Percentiles rank a stretch among this genome's conserved stretches.
Conservation (phyloP, 2,329 filamentous ascomycete species). For the Sporothrix schenckii region DNA sequence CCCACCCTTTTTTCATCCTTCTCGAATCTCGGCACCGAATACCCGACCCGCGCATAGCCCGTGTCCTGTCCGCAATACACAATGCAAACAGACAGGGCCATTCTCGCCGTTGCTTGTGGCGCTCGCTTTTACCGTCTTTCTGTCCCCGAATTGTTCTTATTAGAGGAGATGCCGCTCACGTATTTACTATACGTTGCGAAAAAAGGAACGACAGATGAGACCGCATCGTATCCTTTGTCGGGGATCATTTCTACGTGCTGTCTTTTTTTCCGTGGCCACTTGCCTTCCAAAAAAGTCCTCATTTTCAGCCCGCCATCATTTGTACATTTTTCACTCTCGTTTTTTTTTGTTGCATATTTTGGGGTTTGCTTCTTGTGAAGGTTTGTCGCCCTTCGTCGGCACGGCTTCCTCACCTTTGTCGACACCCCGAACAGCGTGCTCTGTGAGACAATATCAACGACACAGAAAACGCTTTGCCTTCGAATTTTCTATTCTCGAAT, state of each 20-base stretch:
- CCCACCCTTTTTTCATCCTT: not conserved
- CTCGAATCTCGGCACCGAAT: constrained; percentile 24
- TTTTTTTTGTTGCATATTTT: constrained; percentile 8
- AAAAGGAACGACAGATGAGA: not conserved
- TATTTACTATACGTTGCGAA: not conserved
- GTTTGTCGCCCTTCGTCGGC: not conserved
- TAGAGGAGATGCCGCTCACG: constrained; percentile 16
- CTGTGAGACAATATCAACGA: not conserved
- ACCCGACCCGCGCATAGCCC: constrained; percentile 17
- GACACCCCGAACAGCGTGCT: not conserved
- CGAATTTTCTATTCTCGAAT: not conserved
- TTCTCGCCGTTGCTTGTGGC: not conserved
- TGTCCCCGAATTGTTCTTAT: not conserved
- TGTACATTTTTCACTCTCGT: not conserved
- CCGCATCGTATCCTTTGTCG: not conserved
- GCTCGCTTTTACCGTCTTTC: not conserved
- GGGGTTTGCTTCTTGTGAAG: not conserved
- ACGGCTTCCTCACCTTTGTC: not conserved
- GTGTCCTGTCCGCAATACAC: not conserved
- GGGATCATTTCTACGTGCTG: not conserved
- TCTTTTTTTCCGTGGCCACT: constrained; percentile 8
- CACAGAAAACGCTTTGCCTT: not conserved
- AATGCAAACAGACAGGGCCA: constrained; percentile 5
- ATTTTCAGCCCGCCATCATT: not conserved
- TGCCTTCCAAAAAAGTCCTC: constrained; percentile 8